Percentiles rank a stretch among this genome's conserved stretches.
These are phyloP conservation scores for Sordariomycetes sp. DNA, from an alignment of 2,329 filamentous ascomycete species.

Conservation along the genomic window DNA sequence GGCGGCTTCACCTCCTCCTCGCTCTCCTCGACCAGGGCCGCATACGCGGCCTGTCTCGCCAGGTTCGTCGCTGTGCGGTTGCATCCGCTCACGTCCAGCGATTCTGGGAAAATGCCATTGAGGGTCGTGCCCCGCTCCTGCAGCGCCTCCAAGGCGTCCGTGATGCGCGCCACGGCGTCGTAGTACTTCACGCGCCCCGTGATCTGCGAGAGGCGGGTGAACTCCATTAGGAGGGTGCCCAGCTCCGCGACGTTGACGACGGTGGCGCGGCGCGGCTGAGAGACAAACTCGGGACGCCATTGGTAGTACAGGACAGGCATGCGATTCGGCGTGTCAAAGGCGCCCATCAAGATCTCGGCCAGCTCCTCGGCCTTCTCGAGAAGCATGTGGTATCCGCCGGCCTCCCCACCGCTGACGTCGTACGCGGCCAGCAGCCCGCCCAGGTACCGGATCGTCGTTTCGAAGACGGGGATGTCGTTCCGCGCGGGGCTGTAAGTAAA, in stretches of 20 bases:
- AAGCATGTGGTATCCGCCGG: constrained; percentile 50
- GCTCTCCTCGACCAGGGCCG: neutral
- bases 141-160: constrained; percentile 64
- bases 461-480: constrained; percentile 74
- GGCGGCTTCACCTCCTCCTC: neutral
- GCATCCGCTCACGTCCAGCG: constrained; percentile 71
- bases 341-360: constrained; percentile 68
- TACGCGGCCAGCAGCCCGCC: constrained; percentile 80
- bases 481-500: constrained; percentile 60
- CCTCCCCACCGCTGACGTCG: constrained; percentile 61
- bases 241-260: constrained; percentile 57
- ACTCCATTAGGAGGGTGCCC: constrained; percentile 75
- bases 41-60: neutral
- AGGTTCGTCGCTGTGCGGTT: constrained; percentile 37
- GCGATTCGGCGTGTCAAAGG: constrained; percentile 86
- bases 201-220: constrained; percentile 78
- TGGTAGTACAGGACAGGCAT: constrained; percentile 78
- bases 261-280: constrained; percentile 52
- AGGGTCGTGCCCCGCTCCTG: constrained; percentile 60
- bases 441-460: constrained; percentile 84
- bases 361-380: constrained; percentile 71
- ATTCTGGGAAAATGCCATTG: constrained; percentile 69
- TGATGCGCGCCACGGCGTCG: constrained; percentile 79
- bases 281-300: constrained; percentile 59
- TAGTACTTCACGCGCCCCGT: constrained; percentile 78